phyloP scores from a whole-genome alignment of 345 rosid species.

The Hypericum androsaemum region DNA sequence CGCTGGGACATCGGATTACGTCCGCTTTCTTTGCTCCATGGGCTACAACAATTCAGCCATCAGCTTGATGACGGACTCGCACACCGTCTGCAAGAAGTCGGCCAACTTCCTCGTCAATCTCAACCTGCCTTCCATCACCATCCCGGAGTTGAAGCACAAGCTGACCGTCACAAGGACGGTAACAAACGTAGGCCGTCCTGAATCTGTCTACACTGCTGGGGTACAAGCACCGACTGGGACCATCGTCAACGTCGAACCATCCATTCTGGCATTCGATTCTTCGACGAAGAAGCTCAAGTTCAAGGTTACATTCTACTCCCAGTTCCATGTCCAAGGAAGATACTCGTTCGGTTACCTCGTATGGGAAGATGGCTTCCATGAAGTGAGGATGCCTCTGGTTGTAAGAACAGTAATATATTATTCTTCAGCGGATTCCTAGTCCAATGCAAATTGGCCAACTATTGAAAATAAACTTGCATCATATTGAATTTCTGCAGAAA shows the following conservation, averaged over 20 bases:
- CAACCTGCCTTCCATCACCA: constrained; percentile 57
- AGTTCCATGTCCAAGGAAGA: constrained; percentile 36
- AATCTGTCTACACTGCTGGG: constrained; percentile 2
- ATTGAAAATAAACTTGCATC: too few relatives aligned
- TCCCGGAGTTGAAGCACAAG: constrained; percentile 41
- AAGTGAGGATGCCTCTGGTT: constrained; percentile 36
- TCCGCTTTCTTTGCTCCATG: constrained; percentile 45
- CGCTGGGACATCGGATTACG: constrained; percentile 32
- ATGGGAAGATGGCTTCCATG: constrained; percentile 42
- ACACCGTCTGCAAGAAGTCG: constrained; percentile 35
- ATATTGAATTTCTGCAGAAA: too few relatives aligned
- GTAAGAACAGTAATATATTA: constrained; percentile 29
- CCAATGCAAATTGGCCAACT: not conserved
- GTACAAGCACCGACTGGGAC: constrained; percentile 29
- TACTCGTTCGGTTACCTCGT: constrained; percentile 41
- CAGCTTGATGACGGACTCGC: constrained; percentile 30
- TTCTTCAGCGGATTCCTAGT: constrained; percentile 24
- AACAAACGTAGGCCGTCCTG: constrained; percentile 17
- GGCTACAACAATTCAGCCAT: constrained; percentile 46
- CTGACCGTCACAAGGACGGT: constrained; percentile 20
- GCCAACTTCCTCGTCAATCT: constrained; percentile 35
- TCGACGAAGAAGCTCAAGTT: constrained; percentile 15
- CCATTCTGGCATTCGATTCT: constrained; percentile 17
- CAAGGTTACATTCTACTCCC: constrained; percentile 29
- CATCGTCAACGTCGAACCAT: constrained; percentile 17